Base-by-base conservation (phyloP, 805 yeast species). In the Cyberlindnera lachancei region DNA sequence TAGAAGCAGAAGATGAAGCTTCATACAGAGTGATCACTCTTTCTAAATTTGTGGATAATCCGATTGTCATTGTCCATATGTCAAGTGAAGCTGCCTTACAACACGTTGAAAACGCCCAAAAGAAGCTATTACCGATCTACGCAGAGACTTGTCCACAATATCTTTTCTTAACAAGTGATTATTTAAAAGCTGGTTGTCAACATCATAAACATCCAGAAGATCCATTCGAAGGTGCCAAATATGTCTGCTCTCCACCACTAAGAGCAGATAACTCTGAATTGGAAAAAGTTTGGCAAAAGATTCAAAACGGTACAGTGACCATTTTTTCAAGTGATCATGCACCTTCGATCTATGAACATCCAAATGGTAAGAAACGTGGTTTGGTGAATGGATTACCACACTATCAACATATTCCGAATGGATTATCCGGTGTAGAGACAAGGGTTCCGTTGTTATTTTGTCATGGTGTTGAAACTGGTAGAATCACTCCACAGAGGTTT, bases 131-230 rank as follows among this genome's bases (percentile, higher is more conserved):
- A 15, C 71, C 72, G n/a, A 55, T 68, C 4, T 62, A 52, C 41
- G 69, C 71, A 6, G 73, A 68, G 41, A 67, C 74, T 1, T 68
- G 74, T 39, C 73, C 73, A 9, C 74, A 68, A 49, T 68, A 68
- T 38, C 46, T 67, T 18, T 61, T 65, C 34, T 42, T 68, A 17
- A 63, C 69, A 4, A 58, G 64, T 20, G 66, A 62, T 23, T 51
- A 49, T 15, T 41, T 63, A 33, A 55, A 55, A 33, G 48, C 48
- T 3, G 41, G 37, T 12, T 44, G 51, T 15, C 46, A 47, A 22
- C 46, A 52, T 32, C 49, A 55, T 34, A 30, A 37, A 13, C 43
- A 52, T 22, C 40, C 33, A 4, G 45, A 42, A 7, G 69, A 64
- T 31, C 33, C 44, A 10, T 68, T 65, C 40, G 63, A 59, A 37